Evolutionary conservation across 371 early-diverging fungal species (phyloP).

Genomic region (Mucor plumbeus): DNA sequence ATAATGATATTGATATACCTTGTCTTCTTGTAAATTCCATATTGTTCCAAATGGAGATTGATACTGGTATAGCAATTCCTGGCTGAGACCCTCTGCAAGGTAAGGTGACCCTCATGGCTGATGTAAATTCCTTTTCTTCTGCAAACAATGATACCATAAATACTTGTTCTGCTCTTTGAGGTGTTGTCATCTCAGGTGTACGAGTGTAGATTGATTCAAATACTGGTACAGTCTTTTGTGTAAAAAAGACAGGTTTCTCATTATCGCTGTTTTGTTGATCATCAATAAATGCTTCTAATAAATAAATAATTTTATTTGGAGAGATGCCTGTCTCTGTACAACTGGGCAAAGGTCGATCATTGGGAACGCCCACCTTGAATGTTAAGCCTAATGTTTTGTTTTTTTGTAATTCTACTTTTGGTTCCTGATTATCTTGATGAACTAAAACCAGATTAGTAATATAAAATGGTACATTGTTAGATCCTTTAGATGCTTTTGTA

Average conservation of each 20-base stretch:
- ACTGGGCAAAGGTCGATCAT: conserved; percentile 28
- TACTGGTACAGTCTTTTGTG: conserved; percentile 16
- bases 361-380: conserved; percentile 25
- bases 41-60: conserved; percentile 26
- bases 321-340: conserved; percentile 11
- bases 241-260: conserved; percentile 18
- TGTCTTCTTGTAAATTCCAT: conserved; percentile 24
- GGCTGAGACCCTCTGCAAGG: conserved; percentile 28
- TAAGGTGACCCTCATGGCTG: conserved; percentile 24
- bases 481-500: conserved; percentile 7
- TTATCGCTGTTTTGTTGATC: conserved; percentile 5
- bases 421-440: conserved; percentile 2
- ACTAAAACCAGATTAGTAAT: conserved; percentile 1
- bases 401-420: conserved; percentile 22
- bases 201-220: conserved; percentile 24
- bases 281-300: conserved; percentile 27
- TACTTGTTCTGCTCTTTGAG: conserved; percentile 22
- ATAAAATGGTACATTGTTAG: conserved; percentile 9
- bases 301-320: conserved; percentile 24
- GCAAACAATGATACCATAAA: conserved; percentile 14
- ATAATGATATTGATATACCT: conserved; percentile 26
- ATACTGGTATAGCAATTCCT: conserved; percentile 27
- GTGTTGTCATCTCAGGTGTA: conserved; percentile 19
- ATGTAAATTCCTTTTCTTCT: conserved; percentile 2
- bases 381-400: conserved; percentile 26